Conservation (phyloP, 768 basidiomycete species). For the Crucibulum laeve region DNA sequence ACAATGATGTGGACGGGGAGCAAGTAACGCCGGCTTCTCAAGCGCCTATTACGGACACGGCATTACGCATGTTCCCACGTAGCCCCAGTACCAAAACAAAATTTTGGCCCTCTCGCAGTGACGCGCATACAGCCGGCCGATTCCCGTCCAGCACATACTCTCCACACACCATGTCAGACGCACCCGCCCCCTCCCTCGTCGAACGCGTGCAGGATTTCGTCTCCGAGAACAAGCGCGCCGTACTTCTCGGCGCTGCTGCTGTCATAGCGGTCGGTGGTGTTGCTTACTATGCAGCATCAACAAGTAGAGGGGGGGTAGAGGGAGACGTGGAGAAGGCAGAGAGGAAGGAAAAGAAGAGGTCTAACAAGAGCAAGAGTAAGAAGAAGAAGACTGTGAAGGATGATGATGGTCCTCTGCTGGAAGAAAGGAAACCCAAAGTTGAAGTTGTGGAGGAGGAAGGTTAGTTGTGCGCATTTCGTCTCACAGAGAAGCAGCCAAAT, state of each 20-base stretch:
- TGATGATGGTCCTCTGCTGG: conserved; percentile 71
- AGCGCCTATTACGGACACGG: background rate
- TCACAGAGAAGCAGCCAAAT: background rate
- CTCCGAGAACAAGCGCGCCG: conserved; percentile 73
- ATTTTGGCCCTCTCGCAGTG: background rate
- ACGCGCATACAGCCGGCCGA: background rate
- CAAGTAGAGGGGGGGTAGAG: conserved; percentile 20
- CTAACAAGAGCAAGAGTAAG: conserved; percentile 43
- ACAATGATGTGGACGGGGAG: background rate
- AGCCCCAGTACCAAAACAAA: conserved; percentile 1
- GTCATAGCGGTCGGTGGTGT: conserved; percentile 68
- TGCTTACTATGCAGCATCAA: conserved; percentile 70
- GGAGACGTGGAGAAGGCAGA: conserved; percentile 41
- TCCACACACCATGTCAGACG: conserved; percentile 9
- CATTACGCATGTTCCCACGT: background rate
- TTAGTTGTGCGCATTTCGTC: background rate
- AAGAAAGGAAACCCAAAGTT: conserved; percentile 57
- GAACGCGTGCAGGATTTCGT: conserved; percentile 69
- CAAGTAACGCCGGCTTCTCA: background rate
- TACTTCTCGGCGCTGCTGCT: conserved; percentile 70
- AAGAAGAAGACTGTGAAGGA: conserved; percentile 56
- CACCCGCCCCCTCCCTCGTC: conserved; percentile 26
- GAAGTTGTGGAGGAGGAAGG: conserved; percentile 23
- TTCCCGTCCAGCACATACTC: conserved; percentile 1
- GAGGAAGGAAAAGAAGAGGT: conserved; percentile 41